Evolutionary conservation across 257 asterid species (phyloP), one percentile per base, ranked within the genome.

Genomic region (Echium plantagineum): DNA sequence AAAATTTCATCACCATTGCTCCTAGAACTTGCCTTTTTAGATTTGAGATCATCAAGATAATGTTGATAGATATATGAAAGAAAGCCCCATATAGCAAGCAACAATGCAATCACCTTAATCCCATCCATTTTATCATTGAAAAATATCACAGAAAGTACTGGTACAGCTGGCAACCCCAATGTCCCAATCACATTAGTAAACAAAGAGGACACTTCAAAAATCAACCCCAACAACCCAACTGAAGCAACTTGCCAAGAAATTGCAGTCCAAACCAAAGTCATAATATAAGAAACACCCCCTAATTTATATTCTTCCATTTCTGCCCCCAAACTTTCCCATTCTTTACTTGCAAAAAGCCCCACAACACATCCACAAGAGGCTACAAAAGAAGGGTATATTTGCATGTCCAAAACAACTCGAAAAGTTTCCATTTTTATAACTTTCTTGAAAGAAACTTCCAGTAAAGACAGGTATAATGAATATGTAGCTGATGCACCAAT

Each of bases 41-140:
- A 28, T 31, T 58, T 57, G 6, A 32, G 55, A 7, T 73, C 81
- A 70, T 73, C 81, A 47, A 77, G 81, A 35, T 73, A 77, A 60
- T 70, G 67, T 64, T 73, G 78, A 70, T 77, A 77, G 6, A 66
- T 10, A 58, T 69, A 77, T 2, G 81, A 77, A 35, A 69, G 62
- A 42, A 73, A 77, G 6, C 78, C 81, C 81, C 81, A 77, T 21
- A 77, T 32, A 20, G 81, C 76, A 21, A 77, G 76, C 21, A 77
- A 7, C 67, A 77, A 48, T 20, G 78, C 55, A 15, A 77, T 70
- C 4, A 73, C 62, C 57, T 77, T 77, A 30, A 60, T 69, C 4
- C 81, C 81, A 61, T 73, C 74, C 81, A 77, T 77, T 60, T 66
- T 77, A 46, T 77, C 81, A 47, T 65, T 58, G 60, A 69, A 73